These are phyloP conservation scores for Colletotrichum sansevieriae DNA, from an alignment of 2,329 filamentous ascomycete species.

Conservation along the genomic window DNA sequence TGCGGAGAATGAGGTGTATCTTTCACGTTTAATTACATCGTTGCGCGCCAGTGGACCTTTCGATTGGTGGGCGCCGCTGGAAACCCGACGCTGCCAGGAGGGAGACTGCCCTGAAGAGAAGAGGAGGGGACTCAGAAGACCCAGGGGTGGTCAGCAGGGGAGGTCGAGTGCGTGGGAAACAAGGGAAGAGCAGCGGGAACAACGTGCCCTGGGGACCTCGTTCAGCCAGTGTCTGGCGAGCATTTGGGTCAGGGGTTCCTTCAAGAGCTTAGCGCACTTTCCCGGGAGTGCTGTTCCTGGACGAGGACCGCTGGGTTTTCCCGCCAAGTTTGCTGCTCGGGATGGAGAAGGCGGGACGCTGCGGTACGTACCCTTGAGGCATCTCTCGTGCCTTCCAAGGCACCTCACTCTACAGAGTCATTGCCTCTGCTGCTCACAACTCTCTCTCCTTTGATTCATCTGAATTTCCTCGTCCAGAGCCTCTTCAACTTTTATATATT, in stretches of 20 bases:
- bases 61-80: conserved; percentile 5
- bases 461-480: neutral
- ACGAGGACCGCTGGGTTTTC: conserved; percentile 12
- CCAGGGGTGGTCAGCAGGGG: neutral
- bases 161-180: conserved; percentile 9
- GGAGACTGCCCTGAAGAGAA: no score
- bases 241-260: neutral
- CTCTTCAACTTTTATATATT: neutral
- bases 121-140: neutral
- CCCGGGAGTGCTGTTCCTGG: neutral
- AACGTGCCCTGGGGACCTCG: conserved; percentile 25
- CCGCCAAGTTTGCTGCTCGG: conserved; percentile 6
- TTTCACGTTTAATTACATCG: neutral
- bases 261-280: neutral
- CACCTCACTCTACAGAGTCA: no score
- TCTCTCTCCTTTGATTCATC: neutral
- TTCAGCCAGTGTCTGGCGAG: conserved; percentile 10
- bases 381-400: neutral
- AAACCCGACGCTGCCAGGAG: conserved; percentile 2
- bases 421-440: no score
- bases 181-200: conserved; percentile 33
- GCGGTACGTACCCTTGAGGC: neutral
- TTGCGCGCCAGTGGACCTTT: no score
- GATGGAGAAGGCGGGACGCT: conserved; percentile 3
- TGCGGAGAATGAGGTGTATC: conserved; percentile 15